Base-by-base conservation (phyloP, 176 grass and related monocot genomes). In the Cenchrus purpureus region DNA sequence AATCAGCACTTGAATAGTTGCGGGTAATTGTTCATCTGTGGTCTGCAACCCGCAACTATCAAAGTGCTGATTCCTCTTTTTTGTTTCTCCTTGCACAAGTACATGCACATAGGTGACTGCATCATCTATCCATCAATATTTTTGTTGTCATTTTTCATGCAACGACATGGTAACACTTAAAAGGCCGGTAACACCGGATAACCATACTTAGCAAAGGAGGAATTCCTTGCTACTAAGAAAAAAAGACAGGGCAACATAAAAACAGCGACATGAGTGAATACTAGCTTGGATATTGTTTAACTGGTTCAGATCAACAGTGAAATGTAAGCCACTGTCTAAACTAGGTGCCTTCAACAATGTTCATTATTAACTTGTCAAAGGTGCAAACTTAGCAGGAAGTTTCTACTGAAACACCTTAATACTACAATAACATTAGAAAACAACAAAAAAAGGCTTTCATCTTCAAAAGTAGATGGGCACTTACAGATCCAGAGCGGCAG, bases 401-500 rank as follows among this genome's bases (percentile, higher is more conserved):
- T 4, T 9, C 43, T 67, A 44, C 31, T 80, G 7, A 54, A 74
- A 60, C 28, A 89, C 55, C 53, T 10, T n/a, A 54, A 51, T 12
- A 34, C 8, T 6, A 19, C 5, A 74, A 28, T 20, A 83, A 55
- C 22, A 80, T 14, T 1, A 65, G 4, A 72, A 20, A 25, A 79
- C 2, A 86, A 72, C 29, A 68, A 67, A 7, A 45, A 68, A 46
- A 25, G 13, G n/a, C 3, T 6, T 40, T 45, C 78, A 59, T 49
- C 10, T 69, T 64, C 7, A 74, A 50, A 86, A 51, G 14, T 45
- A 37, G 17, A 63, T 2, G 51, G 51, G 8, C 40, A 84, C 86
- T 97, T 94, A 97, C 95, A 77, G 95, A 97, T 93, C 95, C 95
- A 86, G 90, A 97, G 60, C 92, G 88, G 60, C 95, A 97, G 22